Percentiles rank a stretch among this genome's conserved stretches.
These are phyloP conservation scores for Aegle marmelos DNA, from an alignment of 345 rosid species.

Conservation along the genomic window DNA sequence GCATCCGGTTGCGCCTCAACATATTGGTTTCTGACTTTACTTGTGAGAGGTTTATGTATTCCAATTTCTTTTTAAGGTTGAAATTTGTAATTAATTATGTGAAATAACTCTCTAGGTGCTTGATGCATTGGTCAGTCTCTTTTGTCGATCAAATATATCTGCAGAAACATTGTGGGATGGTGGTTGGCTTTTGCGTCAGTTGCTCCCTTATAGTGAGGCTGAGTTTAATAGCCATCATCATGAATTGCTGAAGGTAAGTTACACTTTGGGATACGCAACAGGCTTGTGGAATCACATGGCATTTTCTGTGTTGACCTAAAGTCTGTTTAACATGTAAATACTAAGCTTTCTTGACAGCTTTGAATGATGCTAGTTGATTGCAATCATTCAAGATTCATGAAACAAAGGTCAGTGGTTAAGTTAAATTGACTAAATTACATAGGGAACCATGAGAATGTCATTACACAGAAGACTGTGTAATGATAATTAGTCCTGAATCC, in stretches of 20 bases:
- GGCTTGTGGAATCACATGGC: not conserved
- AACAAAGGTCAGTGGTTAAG: not conserved
- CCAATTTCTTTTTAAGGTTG: not conserved
- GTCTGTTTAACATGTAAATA: not conserved
- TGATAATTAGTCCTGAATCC: not conserved
- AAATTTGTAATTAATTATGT: not conserved
- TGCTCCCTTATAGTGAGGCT: conserved; percentile 84
- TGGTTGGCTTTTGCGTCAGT: conserved; percentile 96
- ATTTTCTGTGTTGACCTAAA: not conserved
- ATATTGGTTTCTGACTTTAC: not conserved
- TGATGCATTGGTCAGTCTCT: conserved; percentile 81
- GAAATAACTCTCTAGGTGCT: conserved; percentile 58
- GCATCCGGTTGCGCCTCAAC: not conserved
- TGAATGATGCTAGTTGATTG: not conserved
- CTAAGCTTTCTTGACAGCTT: not conserved
- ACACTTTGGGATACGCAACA: not conserved
- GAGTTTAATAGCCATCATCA: conserved; percentile 85
- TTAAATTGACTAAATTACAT: not conserved
- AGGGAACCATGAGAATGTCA: not conserved
- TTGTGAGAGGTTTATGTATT: not conserved
- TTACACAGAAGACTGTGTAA: not conserved
- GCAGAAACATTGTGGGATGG: conserved; percentile 97
- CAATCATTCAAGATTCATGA: not conserved
- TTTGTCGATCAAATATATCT: conserved; percentile 80
- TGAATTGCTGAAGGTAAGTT: conserved; percentile 57